These are phyloP conservation scores for Niebla homalea DNA, from an alignment of 495 filamentous ascomycete genomes.

Conservation along the genomic window DNA sequence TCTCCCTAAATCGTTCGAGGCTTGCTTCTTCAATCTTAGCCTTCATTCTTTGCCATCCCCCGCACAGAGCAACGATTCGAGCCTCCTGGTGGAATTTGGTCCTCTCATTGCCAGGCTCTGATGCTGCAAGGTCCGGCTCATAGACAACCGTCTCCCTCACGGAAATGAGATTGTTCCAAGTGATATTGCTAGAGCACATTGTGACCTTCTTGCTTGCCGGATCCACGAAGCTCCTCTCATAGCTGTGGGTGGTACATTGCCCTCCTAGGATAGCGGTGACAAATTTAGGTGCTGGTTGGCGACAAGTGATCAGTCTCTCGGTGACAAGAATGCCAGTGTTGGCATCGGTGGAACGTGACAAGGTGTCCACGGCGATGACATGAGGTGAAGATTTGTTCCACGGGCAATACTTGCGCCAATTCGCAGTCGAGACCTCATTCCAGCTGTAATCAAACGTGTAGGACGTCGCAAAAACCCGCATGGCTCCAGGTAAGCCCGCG, in stretches of 20 bases:
- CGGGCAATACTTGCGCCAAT: conserved; percentile 97
- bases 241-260: conserved; percentile 62
- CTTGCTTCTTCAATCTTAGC: conserved; percentile 87
- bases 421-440: conserved; percentile 97
- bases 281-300: conserved; percentile 81
- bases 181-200: conserved; percentile 87
- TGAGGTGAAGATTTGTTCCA: conserved; percentile 95
- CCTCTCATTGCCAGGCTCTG: conserved; percentile 36
- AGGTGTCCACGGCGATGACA: conserved; percentile 86
- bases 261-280: conserved; percentile 64
- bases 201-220: conserved; percentile 69
- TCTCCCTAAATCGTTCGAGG: conserved; percentile 78
- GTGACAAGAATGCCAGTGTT: conserved; percentile 82
- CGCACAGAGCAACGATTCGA: conserved; percentile 83
- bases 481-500: conserved; percentile 22
- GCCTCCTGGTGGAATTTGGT: conserved; percentile 82
- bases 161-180: conserved; percentile 71
- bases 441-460: conserved; percentile 94
- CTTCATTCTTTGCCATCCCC: conserved; percentile 90
- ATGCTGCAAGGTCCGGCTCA: conserved; percentile 37
- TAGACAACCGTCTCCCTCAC: conserved; percentile 88
- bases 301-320: conserved; percentile 91
- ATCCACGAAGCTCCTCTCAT: conserved; percentile 91
- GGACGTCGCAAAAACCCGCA: conserved; percentile 87
- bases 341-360: conserved; percentile 68